phyloP scores from a whole-genome alignment of 2,329 filamentous ascomycete genomes.

The Oidium heveae region DNA sequence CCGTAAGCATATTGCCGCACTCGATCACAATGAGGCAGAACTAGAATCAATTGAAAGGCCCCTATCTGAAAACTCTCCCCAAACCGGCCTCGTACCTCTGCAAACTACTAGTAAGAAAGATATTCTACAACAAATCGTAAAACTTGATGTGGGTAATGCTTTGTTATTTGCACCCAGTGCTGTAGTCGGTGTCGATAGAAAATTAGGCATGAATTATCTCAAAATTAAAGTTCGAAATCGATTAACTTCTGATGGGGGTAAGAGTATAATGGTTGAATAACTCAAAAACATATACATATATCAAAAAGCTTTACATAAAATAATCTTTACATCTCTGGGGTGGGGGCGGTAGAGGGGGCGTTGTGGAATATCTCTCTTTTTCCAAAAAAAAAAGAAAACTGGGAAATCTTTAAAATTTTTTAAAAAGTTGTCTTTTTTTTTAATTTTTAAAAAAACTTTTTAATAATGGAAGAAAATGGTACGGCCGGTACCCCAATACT shows the following conservation, averaged over 20 bases:
- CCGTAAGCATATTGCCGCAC: conserved; percentile 22
- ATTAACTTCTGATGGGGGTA: conserved; percentile 5
- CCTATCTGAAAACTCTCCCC: background rate
- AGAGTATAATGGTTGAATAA: background rate
- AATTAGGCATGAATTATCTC: background rate
- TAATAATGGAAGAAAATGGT: too few relatives aligned
- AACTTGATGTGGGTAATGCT: conserved; percentile 21
- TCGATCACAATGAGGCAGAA: conserved; percentile 10
- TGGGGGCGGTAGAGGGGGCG: too few relatives aligned
- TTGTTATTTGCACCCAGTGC: conserved; percentile 23
- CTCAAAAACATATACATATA: too few relatives aligned
- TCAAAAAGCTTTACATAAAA: too few relatives aligned
- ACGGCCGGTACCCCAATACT: too few relatives aligned
- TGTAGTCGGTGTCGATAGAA: conserved; percentile 10
- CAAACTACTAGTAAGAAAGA: background rate
- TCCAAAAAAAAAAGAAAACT: too few relatives aligned
- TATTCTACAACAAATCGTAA: conserved; percentile 16
- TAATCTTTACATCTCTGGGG: too few relatives aligned
- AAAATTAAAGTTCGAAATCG: conserved; percentile 5
- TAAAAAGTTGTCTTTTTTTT: too few relatives aligned
- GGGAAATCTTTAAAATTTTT: too few relatives aligned
- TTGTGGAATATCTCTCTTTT: too few relatives aligned
- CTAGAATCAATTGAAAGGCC: conserved; percentile 1
- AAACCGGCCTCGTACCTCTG: background rate
- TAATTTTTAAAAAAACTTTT: too few relatives aligned